Conservation (phyloP, 768 basidiomycete species). For the Phlebiopsis flavidoalba region DNA sequence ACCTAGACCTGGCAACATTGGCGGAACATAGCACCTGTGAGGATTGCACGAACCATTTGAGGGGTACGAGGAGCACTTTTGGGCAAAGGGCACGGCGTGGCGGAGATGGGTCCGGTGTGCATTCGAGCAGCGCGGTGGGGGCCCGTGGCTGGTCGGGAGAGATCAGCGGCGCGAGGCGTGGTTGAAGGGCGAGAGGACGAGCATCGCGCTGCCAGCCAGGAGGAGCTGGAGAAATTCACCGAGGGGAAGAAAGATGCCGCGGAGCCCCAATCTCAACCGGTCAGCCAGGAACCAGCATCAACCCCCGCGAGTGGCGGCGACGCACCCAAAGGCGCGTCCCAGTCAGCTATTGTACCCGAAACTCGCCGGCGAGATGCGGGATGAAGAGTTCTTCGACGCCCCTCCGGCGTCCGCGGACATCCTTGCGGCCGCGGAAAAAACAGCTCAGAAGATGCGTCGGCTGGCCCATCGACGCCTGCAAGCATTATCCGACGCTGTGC, state of each 20-base stretch:
- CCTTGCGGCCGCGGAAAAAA: background rate
- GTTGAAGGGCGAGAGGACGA: conserved; percentile 24
- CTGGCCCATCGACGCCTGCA: conserved; percentile 13
- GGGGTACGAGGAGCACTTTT: background rate
- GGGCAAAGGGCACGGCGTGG: conserved; percentile 5
- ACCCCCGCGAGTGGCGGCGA: background rate
- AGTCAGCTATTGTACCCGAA: background rate
- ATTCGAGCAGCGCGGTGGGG: conserved; percentile 51
- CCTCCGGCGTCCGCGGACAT: background rate
- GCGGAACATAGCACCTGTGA: conserved; percentile 64
- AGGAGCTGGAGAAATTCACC: conserved; percentile 12
- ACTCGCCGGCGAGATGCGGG: background rate
- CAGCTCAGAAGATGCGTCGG: conserved; percentile 10
- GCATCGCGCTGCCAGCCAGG: conserved; percentile 12
- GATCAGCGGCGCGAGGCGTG: conserved; percentile 23
- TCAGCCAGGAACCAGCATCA: background rate
- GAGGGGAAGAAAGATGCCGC: background rate
- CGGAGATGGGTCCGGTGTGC: conserved; percentile 38
- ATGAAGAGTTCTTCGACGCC: conserved; percentile 2
- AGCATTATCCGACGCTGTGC: background rate
- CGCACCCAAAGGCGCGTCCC: background rate
- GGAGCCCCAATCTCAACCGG: background rate
- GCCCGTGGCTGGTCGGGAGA: conserved; percentile 64
- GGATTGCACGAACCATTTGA: conserved; percentile 34
- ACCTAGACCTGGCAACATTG: conserved; percentile 50